Base-by-base conservation (phyloP, 2,329 filamentous ascomycete species). In the Coniella vitis region DNA sequence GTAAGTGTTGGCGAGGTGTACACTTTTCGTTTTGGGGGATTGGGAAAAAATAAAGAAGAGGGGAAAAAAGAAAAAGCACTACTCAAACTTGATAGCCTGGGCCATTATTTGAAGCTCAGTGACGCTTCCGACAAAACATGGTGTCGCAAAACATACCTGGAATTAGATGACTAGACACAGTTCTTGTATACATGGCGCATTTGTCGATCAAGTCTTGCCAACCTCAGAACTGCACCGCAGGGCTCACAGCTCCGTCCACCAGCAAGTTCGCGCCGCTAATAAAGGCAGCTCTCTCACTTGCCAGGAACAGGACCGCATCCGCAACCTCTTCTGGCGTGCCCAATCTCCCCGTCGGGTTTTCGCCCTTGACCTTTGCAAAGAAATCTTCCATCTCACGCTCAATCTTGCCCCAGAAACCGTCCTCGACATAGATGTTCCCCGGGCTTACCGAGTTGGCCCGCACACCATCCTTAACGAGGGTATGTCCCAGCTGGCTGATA, bases 391-490 rank as follows among this genome's bases (percentile, higher is more conserved):
- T 58, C 4, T 48, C 49, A 43, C 52, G 56, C 54, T 65, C 61
- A 13, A 65, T 58, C n/a, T 57, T 40, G 1, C 62, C 64, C 63
- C 62, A 67, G 7, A 66, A 58, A 4, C 65, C 65, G 49, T 64
- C 63, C 16, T 58, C 54, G 20, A 66, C 58, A 34, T 67, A 68
- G 21, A 65, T 64, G 45, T 67, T 68, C 1, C 65, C 65, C 4
- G 63, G 61, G 40, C 54, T 57, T 22, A 65, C 58, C 2, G 61
- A 63, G 48, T 68, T 68, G 4, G 63, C 65, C 34, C 66, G 48
- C 17, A 68, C 54, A 7, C 64, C 63, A 43, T 64, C 61, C 2
- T 61, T 57, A 8, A 64, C 66, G 29, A 65, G 48, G 4, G 55
- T 59, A 37, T 63, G 61, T 14, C 64, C 64, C 12, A 68, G 56